Evolutionary conservation across 2,329 filamentous ascomycete species (phyloP).

Genomic region (Phoma sp.): DNA sequence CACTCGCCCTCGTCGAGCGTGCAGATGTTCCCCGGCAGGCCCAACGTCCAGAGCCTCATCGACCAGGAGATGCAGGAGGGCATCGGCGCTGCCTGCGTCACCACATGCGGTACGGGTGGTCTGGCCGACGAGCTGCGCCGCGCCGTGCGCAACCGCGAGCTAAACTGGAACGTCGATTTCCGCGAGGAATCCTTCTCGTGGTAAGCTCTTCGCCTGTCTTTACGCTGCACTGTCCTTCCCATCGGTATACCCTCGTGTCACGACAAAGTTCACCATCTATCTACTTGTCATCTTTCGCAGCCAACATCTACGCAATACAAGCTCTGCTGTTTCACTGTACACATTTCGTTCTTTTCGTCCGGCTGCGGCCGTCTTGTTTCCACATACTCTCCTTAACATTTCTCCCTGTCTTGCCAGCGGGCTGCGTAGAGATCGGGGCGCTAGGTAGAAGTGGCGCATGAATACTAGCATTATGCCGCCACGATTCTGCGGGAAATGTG

Average conservation of each 20-base stretch:
- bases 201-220: conserved; percentile 44
- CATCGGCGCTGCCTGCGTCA: conserved; percentile 86
- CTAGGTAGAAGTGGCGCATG: conserved; percentile 22
- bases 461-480: conserved; percentile 27
- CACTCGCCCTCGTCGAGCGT: conserved; percentile 78
- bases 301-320: conserved; percentile 13
- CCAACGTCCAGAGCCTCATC: conserved; percentile 80
- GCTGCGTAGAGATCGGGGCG: conserved; percentile 20
- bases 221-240: conserved; percentile 12
- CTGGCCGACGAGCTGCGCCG: conserved; percentile 77
- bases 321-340: conserved; percentile 35
- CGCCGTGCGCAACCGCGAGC: conserved; percentile 69
- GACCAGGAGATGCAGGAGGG: conserved; percentile 81
- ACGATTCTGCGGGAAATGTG: conserved; percentile 9
- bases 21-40: conserved; percentile 89
- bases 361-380: conserved; percentile 23
- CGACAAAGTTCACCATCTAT: conserved; percentile 9
- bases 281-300: conserved; percentile 2
- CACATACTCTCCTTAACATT: conserved; percentile 18
- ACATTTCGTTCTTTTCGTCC: conserved; percentile 30
- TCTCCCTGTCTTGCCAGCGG: conserved; percentile 24
- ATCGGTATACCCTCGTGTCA: conserved; percentile 26
- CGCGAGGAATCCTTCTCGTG: conserved; percentile 79
- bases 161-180: conserved; percentile 74
- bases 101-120: conserved; percentile 76